Evolutionary conservation across 495 filamentous ascomycete genomes (phyloP).

Genomic region (Penicillium malachiteum): DNA sequence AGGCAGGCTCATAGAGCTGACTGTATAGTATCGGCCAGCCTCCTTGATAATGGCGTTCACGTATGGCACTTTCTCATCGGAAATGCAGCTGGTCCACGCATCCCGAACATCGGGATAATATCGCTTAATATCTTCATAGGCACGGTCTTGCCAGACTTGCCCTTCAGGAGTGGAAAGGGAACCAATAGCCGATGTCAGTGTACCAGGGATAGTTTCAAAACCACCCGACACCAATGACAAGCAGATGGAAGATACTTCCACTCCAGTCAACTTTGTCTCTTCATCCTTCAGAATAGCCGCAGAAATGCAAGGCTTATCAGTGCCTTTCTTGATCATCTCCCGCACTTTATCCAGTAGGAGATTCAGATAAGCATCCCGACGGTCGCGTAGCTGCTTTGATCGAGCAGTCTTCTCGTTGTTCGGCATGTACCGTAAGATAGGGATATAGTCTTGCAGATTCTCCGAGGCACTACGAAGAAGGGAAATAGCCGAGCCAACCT

Average conservation of each 20-base stretch:
- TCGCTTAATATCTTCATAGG: conserved; percentile 54
- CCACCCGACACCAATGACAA: conserved; percentile 52
- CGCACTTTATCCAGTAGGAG: conserved; percentile 47
- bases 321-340: conserved; percentile 48
- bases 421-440: conserved; percentile 44
- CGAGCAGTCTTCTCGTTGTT: conserved; percentile 50
- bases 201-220: conserved; percentile 53
- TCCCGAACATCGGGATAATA: conserved; percentile 46
- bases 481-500: conserved; percentile 50
- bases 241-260: conserved; percentile 52
- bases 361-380: conserved; percentile 49
- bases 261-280: conserved; percentile 47
- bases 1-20: conserved; percentile 53
- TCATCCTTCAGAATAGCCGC: conserved; percentile 50
- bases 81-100: conserved; percentile 47
- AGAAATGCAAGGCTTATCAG: conserved; percentile 53
- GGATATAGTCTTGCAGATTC: conserved; percentile 54
- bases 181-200: conserved; percentile 46
- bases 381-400: conserved; percentile 41
- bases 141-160: conserved; percentile 49
- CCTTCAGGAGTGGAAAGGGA: conserved; percentile 48
- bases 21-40: conserved; percentile 55
- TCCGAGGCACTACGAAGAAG: conserved; percentile 49
- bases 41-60: conserved; percentile 54
- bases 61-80: conserved; percentile 49